A percentile compares a stretch with the other conserved stretches of the same genome.
Evolutionary conservation across 2,329 filamentous ascomycete species (phyloP).

Genomic region (Colletotrichum neosansevieriae): DNA sequence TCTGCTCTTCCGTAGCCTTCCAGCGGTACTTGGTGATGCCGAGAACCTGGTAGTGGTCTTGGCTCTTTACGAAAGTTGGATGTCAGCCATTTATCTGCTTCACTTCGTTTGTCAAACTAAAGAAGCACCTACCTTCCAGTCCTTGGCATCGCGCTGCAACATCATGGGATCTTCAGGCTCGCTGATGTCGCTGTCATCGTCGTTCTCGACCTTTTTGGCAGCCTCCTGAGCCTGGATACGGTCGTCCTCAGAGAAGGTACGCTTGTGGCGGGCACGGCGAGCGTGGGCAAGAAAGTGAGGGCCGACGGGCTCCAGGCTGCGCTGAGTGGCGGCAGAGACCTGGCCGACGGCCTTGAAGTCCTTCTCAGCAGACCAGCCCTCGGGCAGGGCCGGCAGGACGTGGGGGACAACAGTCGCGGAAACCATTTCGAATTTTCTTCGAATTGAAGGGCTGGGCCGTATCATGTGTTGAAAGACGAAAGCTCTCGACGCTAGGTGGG

Average conservation of each 20-base stretch:
- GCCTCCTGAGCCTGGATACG: constrained; percentile 95
- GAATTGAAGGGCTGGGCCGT: constrained; percentile 32
- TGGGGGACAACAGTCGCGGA: constrained; percentile 70
- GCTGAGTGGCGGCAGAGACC: constrained; percentile 81
- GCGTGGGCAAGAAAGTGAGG: constrained; percentile 98
- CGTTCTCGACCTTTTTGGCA: constrained; percentile 94
- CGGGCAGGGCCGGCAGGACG: constrained; percentile 80
- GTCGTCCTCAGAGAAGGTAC: constrained; percentile 98
- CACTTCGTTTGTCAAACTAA: neutral
- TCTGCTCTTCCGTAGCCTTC: constrained; percentile 95
- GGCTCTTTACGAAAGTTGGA: constrained; percentile 66
- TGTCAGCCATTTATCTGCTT: neutral
- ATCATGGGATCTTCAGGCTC: constrained; percentile 94
- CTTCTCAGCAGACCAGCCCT: constrained; percentile 87
- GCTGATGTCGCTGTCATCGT: constrained; percentile 90
- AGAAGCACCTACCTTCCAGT: constrained; percentile 87
- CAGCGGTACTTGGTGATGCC: constrained; percentile 92
- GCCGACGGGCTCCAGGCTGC: constrained; percentile 94
- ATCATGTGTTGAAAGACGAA: neutral
- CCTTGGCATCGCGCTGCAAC: constrained; percentile 93
- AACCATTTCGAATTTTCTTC: constrained; percentile 66
- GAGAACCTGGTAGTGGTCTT: constrained; percentile 98
- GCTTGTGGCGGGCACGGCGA: constrained; percentile 93
- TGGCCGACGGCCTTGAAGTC: constrained; percentile 89
- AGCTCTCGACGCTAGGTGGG: neutral